These are phyloP conservation scores for Epichloe brachyelytri DNA, from an alignment of 2,329 filamentous ascomycete genomes.

Conservation along the genomic window DNA sequence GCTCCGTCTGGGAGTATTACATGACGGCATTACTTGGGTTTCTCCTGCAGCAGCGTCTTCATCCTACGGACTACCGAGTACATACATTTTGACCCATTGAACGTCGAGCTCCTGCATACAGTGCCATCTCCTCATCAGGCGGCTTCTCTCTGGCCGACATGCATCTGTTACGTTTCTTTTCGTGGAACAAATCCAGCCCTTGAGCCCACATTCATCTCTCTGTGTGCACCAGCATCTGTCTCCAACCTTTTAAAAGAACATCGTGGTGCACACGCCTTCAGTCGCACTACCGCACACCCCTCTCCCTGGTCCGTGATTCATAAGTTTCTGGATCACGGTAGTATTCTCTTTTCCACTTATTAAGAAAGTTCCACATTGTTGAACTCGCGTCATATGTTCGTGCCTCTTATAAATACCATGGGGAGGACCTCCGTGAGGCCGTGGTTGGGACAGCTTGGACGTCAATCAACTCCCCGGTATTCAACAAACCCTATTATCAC, in stretches of 20 bases:
- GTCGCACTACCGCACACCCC: not conserved
- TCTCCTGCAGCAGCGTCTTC: not conserved
- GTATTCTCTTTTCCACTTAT: not conserved
- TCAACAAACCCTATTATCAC: slow-evolving; percentile 5
- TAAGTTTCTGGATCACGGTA: not conserved
- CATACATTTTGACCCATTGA: not conserved
- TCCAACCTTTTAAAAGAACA: not conserved
- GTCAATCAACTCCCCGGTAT: not conserved
- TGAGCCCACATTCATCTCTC: not conserved
- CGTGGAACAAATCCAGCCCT: not conserved
- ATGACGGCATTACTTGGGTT: not conserved
- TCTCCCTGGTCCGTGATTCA: not conserved
- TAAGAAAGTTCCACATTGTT: not conserved
- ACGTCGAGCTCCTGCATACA: not conserved
- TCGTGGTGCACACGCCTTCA: not conserved
- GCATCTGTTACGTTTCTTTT: not conserved
- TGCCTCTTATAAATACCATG: slow-evolving; percentile 8
- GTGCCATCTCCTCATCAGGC: not conserved
- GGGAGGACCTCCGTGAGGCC: slow-evolving; percentile 3
- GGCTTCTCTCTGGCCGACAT: not conserved
- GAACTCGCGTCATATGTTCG: slow-evolving; percentile 2
- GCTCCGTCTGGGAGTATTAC: not conserved
- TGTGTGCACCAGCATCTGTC: not conserved
- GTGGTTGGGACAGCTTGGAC: slow-evolving; percentile 2
- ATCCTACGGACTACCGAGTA: not conserved